Conservation (phyloP, 257 asterid species). For the Cruciata laevipes region DNA sequence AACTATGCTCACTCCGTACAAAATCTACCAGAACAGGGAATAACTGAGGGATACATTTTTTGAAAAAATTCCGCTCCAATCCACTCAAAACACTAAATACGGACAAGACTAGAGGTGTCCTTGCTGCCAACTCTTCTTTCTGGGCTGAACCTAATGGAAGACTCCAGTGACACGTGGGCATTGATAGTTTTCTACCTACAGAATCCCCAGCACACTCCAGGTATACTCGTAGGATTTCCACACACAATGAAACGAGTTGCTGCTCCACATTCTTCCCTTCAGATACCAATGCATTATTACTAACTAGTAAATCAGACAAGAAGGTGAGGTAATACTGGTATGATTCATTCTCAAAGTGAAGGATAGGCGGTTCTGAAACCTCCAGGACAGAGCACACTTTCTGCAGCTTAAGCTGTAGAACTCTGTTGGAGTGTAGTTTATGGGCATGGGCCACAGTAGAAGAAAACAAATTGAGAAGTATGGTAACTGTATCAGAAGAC, state of each 20-base stretch:
- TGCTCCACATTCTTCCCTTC: slow-evolving; percentile 55
- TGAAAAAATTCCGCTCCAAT: slow-evolving; percentile 46
- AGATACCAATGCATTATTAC: slow-evolving; percentile 34
- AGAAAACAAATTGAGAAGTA: slow-evolving; percentile 47
- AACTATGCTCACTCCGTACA: slow-evolving; percentile 87
- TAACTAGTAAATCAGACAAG: slow-evolving; percentile 54
- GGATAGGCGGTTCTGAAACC: slow-evolving; percentile 81
- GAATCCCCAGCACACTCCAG: slow-evolving; percentile 61
- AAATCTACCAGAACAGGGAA: slow-evolving; percentile 75
- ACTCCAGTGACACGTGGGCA: slow-evolving; percentile 38
- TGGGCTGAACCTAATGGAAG: slow-evolving; percentile 83
- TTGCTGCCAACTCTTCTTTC: slow-evolving; percentile 90
- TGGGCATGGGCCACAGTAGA: slow-evolving; percentile 66
- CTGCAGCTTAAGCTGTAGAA: slow-evolving; percentile 54
- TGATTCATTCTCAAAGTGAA: slow-evolving; percentile 86
- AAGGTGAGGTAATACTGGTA: slow-evolving; percentile 59
- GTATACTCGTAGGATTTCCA: slow-evolving; percentile 54
- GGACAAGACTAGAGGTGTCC: slow-evolving; percentile 57
- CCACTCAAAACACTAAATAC: slow-evolving; percentile 58
- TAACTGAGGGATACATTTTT: slow-evolving; percentile 44
- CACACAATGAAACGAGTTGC: slow-evolving; percentile 68
- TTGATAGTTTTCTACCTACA: slow-evolving; percentile 22
- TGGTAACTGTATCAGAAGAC: slow-evolving; percentile 30
- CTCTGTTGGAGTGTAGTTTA: slow-evolving; percentile 50
- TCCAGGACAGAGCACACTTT: slow-evolving; percentile 61